Percentiles rank a stretch among this genome's conserved stretches.
phyloP scores from a whole-genome alignment of 2,329 filamentous ascomycete species.

The Fusarium goolgardi region DNA sequence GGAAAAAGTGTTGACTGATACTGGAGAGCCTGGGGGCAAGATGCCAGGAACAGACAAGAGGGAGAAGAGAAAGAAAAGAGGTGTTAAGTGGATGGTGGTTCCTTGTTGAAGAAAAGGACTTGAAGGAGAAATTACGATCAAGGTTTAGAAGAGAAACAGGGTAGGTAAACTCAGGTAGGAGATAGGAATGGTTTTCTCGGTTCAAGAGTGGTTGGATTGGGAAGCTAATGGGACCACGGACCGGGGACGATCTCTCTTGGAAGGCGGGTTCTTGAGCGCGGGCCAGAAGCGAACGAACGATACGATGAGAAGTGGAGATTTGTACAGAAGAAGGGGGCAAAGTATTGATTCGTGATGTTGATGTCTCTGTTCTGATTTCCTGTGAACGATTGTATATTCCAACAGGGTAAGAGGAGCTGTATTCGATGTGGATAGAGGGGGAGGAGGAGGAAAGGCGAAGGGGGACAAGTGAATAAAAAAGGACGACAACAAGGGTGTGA shows the following conservation, averaged over 20 bases:
- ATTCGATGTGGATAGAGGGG: slow-evolving; percentile 7
- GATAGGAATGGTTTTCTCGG: slow-evolving; percentile 12
- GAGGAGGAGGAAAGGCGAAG: neutral
- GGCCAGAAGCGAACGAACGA: slow-evolving; percentile 5
- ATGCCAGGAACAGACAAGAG: neutral
- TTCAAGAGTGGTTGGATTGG: slow-evolving; percentile 15
- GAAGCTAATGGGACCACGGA: slow-evolving; percentile 29
- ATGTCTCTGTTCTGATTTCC: neutral
- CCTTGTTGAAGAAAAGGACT: neutral
- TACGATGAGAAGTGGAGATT: neutral
- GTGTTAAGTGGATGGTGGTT: slow-evolving; percentile 1
- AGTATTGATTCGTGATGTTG: neutral
- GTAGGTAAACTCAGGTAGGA: slow-evolving; percentile 14
- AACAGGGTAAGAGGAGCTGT: neutral
- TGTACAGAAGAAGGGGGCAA: neutral
- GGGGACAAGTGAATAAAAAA: neutral
- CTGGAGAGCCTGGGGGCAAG: neutral
- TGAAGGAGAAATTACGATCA: slow-evolving; percentile 30
- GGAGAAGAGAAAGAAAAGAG: neutral
- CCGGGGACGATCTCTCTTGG: slow-evolving; percentile 26
- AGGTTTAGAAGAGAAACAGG: slow-evolving; percentile 26
- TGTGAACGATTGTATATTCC: neutral
- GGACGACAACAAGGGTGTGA: slow-evolving; percentile 9
- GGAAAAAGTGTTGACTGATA: neutral
- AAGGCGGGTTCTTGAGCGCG: slow-evolving; percentile 8